phyloP scores from a whole-genome alignment of 2,329 filamentous ascomycete genomes.

The Ophiostoma ulmi region DNA sequence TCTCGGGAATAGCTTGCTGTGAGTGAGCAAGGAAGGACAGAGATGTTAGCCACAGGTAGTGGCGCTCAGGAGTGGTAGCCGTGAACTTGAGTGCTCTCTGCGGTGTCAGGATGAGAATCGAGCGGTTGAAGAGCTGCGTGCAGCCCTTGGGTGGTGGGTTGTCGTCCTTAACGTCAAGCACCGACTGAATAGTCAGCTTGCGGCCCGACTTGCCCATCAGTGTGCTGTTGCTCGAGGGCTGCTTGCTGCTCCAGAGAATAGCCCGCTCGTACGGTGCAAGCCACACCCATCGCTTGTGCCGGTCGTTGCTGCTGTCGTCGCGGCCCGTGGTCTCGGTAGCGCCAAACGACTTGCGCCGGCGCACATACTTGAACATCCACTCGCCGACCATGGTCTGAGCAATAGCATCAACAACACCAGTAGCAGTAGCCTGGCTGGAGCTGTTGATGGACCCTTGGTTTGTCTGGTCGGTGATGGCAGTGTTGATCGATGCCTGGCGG shows the following conservation, averaged over 20 bases:
- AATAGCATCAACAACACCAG: conserved; percentile 89
- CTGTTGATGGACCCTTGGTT: conserved; percentile 49
- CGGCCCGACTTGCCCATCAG: conserved; percentile 90
- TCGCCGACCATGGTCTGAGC: conserved; percentile 98
- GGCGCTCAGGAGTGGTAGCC: conserved; percentile 71
- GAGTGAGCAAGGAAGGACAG: conserved; percentile 93
- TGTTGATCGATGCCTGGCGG: conserved; percentile 58
- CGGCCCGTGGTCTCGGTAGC: conserved; percentile 62
- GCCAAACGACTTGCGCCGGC: conserved; percentile 84
- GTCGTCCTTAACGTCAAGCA: conserved; percentile 93
- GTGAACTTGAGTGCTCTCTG: conserved; percentile 95
- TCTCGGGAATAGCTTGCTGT: conserved; percentile 71
- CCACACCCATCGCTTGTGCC: conserved; percentile 98
- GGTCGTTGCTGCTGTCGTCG: conserved; percentile 67
- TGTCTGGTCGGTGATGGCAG: conserved; percentile 45
- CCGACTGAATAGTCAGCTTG: conserved; percentile 93
- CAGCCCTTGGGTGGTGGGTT: conserved; percentile 72
- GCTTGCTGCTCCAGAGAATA: conserved; percentile 97
- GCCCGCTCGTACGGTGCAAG: conserved; percentile 92
- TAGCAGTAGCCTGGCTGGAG: conserved; percentile 62
- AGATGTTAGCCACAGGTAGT: conserved; percentile 92
- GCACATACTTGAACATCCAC: conserved; percentile 91
- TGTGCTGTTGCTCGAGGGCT: conserved; percentile 80
- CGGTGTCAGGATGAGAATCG: conserved; percentile 90
- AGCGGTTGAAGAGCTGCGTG: conserved; percentile 72